Conservation (phyloP, 2,329 filamentous ascomycete genomes). For the Calycina marina region DNA sequence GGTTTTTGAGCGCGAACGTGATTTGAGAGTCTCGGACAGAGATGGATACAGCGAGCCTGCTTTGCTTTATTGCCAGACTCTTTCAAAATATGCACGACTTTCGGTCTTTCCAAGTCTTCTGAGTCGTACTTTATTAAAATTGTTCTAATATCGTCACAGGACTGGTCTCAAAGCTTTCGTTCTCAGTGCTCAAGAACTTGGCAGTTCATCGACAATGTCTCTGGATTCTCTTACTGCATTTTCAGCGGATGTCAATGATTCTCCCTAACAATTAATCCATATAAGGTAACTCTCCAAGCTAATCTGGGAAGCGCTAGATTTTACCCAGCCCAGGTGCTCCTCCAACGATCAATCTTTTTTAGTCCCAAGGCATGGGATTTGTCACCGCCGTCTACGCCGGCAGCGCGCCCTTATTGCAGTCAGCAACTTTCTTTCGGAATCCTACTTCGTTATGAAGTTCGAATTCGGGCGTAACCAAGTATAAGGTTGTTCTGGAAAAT, state of each 20-base stretch:
- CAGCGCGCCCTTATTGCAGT: slow-evolving; percentile 57
- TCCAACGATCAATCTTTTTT: slow-evolving; percentile 57
- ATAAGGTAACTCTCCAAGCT: too few relatives aligned
- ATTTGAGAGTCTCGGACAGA: too few relatives aligned
- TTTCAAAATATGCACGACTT: too few relatives aligned
- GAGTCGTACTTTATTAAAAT: too few relatives aligned
- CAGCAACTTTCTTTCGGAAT: slow-evolving; percentile 57
- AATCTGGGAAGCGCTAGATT: too few relatives aligned
- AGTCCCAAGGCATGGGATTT: slow-evolving; percentile 83
- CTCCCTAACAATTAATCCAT: too few relatives aligned
- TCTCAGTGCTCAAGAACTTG: slow-evolving; percentile 65
- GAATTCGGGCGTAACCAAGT: slow-evolving; percentile 58
- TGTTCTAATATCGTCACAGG: too few relatives aligned
- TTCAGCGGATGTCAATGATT: slow-evolving; percentile 47
- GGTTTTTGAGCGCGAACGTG: too few relatives aligned
- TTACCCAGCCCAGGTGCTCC: slow-evolving; percentile 34
- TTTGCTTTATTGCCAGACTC: too few relatives aligned
- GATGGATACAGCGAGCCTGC: too few relatives aligned
- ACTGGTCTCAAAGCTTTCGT: slow-evolving; percentile 69
- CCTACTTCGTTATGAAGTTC: too few relatives aligned
- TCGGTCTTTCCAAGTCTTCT: too few relatives aligned
- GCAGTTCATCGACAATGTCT: slow-evolving; percentile 39
- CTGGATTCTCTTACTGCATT: slow-evolving; percentile 39
- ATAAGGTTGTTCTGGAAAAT: slow-evolving; percentile 53
- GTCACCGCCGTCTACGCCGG: slow-evolving; percentile 64